Evolutionary conservation across 2,329 filamentous ascomycete genomes (phyloP).

Genomic region (Aspergillus brunneoviolaceus): DNA sequence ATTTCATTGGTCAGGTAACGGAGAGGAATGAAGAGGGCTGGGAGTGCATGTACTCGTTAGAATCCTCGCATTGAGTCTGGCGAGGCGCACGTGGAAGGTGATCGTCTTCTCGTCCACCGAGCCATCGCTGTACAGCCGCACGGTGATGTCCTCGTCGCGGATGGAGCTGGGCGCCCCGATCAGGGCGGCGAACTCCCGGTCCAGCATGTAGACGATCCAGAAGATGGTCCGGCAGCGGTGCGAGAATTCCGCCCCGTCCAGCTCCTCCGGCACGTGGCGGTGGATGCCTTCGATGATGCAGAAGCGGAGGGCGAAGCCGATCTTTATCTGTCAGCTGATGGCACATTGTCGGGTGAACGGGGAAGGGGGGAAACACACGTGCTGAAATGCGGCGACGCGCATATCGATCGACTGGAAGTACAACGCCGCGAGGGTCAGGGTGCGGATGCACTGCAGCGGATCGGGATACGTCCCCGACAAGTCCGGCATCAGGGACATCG

Average conservation of each 20-base stretch:
- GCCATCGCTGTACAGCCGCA: conserved; percentile 20
- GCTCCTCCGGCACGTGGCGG: conserved; percentile 26
- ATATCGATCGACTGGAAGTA: too few relatives aligned
- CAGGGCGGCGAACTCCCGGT: conserved; percentile 28
- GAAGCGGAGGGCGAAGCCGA: conserved; percentile 29
- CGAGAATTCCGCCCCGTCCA: conserved; percentile 24
- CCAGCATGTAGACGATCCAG: conserved; percentile 32
- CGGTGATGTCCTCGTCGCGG: conserved; percentile 30
- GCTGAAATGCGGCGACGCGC: too few relatives aligned
- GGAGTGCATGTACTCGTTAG: conserved; percentile 4
- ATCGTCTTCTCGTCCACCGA: conserved; percentile 25
- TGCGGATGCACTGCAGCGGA: too few relatives aligned
- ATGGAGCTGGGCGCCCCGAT: conserved; percentile 31
- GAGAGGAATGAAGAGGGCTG: too few relatives aligned
- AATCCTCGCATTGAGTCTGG: conserved; percentile 27
- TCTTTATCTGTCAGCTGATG: conserved; percentile 6
- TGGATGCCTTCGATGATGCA: conserved; percentile 32
- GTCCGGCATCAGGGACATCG: conserved; percentile 43
- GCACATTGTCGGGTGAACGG: too few relatives aligned
- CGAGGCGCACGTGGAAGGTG: conserved; percentile 28
- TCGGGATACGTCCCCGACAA: conserved; percentile 27
- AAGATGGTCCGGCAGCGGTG: conserved; percentile 28
- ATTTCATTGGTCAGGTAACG: too few relatives aligned
- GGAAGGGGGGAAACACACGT: too few relatives aligned
- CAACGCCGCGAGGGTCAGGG: too few relatives aligned